Base-by-base conservation (phyloP, 2,329 filamentous ascomycete genomes). In the Colletotrichum somersetense region DNA sequence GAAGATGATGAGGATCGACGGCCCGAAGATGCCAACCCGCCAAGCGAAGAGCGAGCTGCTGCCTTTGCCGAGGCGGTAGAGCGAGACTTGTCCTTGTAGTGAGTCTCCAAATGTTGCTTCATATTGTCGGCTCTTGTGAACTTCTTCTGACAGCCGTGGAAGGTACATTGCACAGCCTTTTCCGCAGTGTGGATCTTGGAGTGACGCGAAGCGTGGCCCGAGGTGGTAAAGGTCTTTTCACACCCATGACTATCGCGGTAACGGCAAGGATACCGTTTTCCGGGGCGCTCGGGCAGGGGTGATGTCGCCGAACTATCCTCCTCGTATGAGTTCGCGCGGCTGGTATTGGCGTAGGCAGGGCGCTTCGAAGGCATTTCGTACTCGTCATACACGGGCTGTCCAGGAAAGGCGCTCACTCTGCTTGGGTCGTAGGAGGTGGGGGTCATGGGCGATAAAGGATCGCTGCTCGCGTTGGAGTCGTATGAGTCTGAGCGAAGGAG, bases 51-150 rank as follows among this genome's bases (percentile, higher is more conserved):
- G 48, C 76, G 77, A 69, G 80, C 79, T 12, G 80, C 75, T 16
- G 68, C 57, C 55, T 74, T 75, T 16, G 62, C 56, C 4, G 74
- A 73, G n/a, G 77, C 76, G 2, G 83, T 82, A 3, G 83, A 81
- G 38, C 87, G 84, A 42, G 83, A 83, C 82, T 88, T 89, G 74
- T 90, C 87, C 81, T 91, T 91, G 81, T 89, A 91, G 80, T 95
- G 93, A 0, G 92, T 95, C 77, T 93, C 89, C 40, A 93, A 87
- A 77, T 95, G 93, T 82, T 95, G 93, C 85, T 94, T 94, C 93
- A 95, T 95, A 85, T 95, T 95, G 85, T 95, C 93, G 76, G 92
- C 91, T 74, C 93, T 91, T 14, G 92, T 94, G 77, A 95, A 95
- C 77, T 92, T 93, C 83, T 94, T 94, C 80, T 89, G 88, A 84